Evolutionary conservation across 2,329 filamentous ascomycete genomes (phyloP).

Genomic region (Dothistroma pini): DNA sequence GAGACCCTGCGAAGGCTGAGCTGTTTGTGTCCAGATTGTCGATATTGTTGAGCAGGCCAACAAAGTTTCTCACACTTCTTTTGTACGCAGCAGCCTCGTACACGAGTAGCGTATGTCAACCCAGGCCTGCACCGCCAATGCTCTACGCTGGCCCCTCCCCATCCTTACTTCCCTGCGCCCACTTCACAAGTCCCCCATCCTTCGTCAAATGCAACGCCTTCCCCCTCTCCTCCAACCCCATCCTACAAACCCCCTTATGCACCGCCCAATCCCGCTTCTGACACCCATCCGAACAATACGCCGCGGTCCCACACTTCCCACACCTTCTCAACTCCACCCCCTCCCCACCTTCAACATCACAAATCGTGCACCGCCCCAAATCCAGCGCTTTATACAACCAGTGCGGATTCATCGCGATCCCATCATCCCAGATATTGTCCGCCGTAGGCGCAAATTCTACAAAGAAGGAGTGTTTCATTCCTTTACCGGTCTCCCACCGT

Average conservation of each 20-base stretch:
- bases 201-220: conserved; percentile 20
- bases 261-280: conserved; percentile 23
- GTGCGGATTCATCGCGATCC: conserved; percentile 22
- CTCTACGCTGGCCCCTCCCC: too few relatives aligned
- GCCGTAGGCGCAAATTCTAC: conserved; percentile 18
- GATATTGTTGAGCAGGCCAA: background rate
- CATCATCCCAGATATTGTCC: conserved; percentile 21
- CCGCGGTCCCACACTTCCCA: conserved; percentile 24
- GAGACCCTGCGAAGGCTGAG: background rate
- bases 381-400: conserved; percentile 21
- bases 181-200: conserved; percentile 15
- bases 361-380: conserved; percentile 16
- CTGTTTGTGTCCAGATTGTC: background rate
- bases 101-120: too few relatives aligned
- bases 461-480: conserved; percentile 18
- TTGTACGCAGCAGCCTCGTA: too few relatives aligned
- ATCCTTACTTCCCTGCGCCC: background rate
- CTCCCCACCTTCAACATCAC: background rate
- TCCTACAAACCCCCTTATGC: conserved; percentile 22
- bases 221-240: conserved; percentile 22
- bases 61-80: too few relatives aligned
- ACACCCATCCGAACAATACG: conserved; percentile 22
- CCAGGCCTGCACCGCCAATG: too few relatives aligned
- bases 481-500: conserved; percentile 19
- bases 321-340: conserved; percentile 14